phyloP scores from a whole-genome alignment of 257 asterid genomes.

The Thymus mandschuricus region DNA sequence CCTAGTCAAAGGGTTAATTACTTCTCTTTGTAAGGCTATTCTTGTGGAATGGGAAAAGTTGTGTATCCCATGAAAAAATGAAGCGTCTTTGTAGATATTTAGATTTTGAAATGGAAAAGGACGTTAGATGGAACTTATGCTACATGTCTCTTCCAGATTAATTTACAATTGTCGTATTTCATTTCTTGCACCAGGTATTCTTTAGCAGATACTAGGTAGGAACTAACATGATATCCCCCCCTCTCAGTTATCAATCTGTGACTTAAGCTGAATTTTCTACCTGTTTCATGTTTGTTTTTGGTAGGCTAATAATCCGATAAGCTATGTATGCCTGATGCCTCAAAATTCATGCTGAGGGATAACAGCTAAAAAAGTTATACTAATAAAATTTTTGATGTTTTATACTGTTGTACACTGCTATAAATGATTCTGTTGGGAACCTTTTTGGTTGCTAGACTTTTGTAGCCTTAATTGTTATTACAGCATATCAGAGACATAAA shows the following conservation, averaged over 20 bases:
- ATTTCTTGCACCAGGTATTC: neutral
- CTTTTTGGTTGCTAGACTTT: slow-evolving; percentile 15
- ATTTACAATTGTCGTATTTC: neutral
- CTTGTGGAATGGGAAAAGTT: no score
- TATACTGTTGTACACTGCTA: neutral
- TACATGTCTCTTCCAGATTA: neutral
- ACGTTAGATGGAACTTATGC: neutral
- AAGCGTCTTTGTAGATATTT: neutral
- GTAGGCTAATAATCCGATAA: neutral
- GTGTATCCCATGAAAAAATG: no score
- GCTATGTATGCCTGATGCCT: neutral
- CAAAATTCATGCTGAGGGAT: neutral
- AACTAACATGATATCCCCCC: neutral
- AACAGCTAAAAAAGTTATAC: neutral
- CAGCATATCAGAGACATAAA: slow-evolving; percentile 96
- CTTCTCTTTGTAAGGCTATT: no score
- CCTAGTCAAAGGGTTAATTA: no score
- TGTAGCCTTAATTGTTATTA: slow-evolving; percentile 62
- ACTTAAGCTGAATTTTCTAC: neutral
- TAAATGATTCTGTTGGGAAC: slow-evolving; percentile 6
- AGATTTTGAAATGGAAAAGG: neutral
- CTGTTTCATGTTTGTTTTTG: neutral
- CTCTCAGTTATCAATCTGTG: neutral
- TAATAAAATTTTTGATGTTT: neutral
- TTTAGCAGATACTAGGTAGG: neutral